Percentiles rank a stretch among this genome's conserved stretches.
phyloP scores from a whole-genome alignment of 164 flowering plant species.

The Magnolia sinica region DNA sequence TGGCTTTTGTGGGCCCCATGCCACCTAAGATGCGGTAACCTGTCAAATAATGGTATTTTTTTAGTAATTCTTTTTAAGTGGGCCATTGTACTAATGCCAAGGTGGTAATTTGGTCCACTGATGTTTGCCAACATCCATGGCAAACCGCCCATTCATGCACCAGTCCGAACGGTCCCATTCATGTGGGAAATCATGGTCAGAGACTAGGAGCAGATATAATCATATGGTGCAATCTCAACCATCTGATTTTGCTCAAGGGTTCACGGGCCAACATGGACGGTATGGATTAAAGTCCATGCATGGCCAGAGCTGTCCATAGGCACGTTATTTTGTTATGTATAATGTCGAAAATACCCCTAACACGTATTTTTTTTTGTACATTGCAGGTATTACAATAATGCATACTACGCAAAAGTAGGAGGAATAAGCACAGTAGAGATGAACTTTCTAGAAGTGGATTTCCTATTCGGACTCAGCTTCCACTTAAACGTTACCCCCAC shows the following conservation, averaged over 20 bases:
- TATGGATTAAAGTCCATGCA: too few species aligned
- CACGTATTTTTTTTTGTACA: too few species aligned
- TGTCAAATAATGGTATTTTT: not conserved
- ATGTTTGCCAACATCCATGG: not conserved
- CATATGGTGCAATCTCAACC: too few species aligned
- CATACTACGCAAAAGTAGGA: conserved; percentile 95
- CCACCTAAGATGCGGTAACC: not conserved
- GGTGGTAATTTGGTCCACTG: not conserved
- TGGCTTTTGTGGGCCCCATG: not conserved
- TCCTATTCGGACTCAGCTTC: conserved; percentile 82
- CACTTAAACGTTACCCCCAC: conserved; percentile 80
- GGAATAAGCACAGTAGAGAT: conserved; percentile 84
- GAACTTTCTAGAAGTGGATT: conserved; percentile 86
- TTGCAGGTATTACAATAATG: conserved; percentile 88
- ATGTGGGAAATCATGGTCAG: not conserved
- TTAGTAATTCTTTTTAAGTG: not conserved
- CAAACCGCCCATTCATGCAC: not conserved
- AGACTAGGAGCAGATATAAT: too few species aligned
- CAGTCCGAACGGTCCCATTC: not conserved
- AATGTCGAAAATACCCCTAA: too few species aligned
- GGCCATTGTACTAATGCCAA: too few species aligned
- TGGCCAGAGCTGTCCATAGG: too few species aligned
- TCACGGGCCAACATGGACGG: too few species aligned
- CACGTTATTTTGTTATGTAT: too few species aligned
- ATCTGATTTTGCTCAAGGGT: too few species aligned